Percentiles rank a stretch among this genome's conserved stretches.
Conservation (phyloP, 1,284 basidiomycete genomes). For the Meripilus lineatus region DNA sequence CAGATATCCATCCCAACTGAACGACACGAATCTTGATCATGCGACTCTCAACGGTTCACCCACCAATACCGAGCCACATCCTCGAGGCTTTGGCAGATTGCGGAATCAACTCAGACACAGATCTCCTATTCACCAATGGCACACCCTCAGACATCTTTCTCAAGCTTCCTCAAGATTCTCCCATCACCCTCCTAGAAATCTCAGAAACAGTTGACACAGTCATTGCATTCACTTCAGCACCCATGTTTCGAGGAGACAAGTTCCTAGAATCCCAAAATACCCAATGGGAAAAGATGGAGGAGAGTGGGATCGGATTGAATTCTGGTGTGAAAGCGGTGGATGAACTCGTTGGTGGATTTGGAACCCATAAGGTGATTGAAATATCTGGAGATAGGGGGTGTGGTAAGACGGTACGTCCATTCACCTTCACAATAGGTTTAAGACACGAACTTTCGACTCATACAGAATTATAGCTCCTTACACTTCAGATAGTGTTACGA, state of each 20-base stretch:
- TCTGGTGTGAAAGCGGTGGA: conserved; percentile 45
- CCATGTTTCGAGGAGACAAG: conserved; percentile 35
- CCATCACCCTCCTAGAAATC: conserved; percentile 45
- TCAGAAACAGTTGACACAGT: conserved; percentile 34
- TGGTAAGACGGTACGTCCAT: conserved; percentile 59
- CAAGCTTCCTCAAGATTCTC: conserved; percentile 39
- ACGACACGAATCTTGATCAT: too few species aligned
- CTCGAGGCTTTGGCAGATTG: conserved; percentile 30
- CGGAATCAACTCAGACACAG: conserved; percentile 52
- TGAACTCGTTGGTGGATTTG: conserved; percentile 42
- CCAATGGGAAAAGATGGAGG: conserved; percentile 8
- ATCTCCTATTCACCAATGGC: conserved; percentile 48
- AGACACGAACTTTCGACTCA: not conserved
- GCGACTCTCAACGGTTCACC: conserved; percentile 21
- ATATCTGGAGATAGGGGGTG: conserved; percentile 57
- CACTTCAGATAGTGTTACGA: conserved; percentile 50
- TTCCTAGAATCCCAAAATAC: conserved; percentile 25
- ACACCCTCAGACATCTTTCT: conserved; percentile 43
- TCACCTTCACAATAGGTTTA: not conserved
- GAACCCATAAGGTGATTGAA: conserved; percentile 49
- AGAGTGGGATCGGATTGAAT: conserved; percentile 21
- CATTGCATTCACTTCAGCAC: conserved; percentile 36
- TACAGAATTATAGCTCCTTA: conserved; percentile 42
- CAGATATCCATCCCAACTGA: not conserved
- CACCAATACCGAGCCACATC: conserved; percentile 24